Evolutionary conservation across 257 asterid species (phyloP), one percentile per base, ranked within the genome.

Genomic region (Salvia hispanica): DNA sequence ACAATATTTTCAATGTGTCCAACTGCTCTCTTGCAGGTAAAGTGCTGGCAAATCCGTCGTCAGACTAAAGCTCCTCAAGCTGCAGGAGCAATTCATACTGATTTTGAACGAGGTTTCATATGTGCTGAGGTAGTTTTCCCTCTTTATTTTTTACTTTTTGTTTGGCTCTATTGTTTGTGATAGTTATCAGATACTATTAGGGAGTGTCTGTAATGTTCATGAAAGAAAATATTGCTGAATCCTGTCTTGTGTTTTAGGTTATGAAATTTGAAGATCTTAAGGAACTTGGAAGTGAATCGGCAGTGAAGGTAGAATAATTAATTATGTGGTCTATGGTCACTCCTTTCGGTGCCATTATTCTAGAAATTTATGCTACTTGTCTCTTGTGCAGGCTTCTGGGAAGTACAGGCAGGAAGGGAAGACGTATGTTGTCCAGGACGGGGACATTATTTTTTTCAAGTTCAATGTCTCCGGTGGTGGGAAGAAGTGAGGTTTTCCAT

Each of bases 11-110:
- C 28, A 14, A 58, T 36, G 28, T 1, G 13, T 7, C 63, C 25
- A 39, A 71, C 44, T 74, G 63, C 54, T 58, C 72, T 71, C 46
- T 13, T 77, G 72, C 83, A 93, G 99, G 99, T 93, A 1, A 93
- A 93, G 77, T 93, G 99, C 83, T 93, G 99, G 99, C 99, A 93
- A 86, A 88, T 93, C 72, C 84, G 96, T 64, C 85, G 97, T 62
- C 91, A 69, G 58, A 77, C 86, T 60, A 93, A 93, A 80, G 96
- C 97, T 77, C 97, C 99, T 70, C 97, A 93, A 83, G 97, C 99
- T 48, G 99, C 99, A 53, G 99, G 99, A 80, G 42, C 99, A 46
- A 93, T 93, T 82, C 99, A 93, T 77, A 63, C 96, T 63, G 99
- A 93, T 83, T 93, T 93, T 79, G 99, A 93, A 73, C 86, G 72